These are phyloP conservation scores for Candida succiphila DNA, from an alignment of 805 yeast species.

Conservation along the genomic window DNA sequence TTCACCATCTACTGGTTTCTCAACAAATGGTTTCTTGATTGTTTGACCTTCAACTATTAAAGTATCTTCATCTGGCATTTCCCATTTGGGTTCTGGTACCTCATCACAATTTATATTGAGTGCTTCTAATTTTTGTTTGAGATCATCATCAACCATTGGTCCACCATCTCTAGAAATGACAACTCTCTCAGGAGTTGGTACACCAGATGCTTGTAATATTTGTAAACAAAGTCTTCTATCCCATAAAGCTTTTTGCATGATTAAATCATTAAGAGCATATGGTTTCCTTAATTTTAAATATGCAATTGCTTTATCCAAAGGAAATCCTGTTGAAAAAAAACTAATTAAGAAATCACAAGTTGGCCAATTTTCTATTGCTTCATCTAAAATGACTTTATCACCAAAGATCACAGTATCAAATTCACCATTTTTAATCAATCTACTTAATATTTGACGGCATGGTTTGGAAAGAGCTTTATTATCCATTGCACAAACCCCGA, in stretches of 20 bases:
- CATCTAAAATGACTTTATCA: conserved; percentile 93
- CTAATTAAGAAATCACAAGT: conserved; percentile 92
- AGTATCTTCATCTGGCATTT: conserved; percentile 84
- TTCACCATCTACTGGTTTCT: conserved; percentile 98
- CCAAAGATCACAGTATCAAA: conserved; percentile 96
- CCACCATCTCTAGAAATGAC: conserved; percentile 97
- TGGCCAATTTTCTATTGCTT: conserved; percentile 94
- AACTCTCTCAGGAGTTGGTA: conserved; percentile 81
- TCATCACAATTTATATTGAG: conserved; percentile 47
- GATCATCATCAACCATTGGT: conserved; percentile 67
- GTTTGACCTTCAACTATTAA: conserved; percentile 62
- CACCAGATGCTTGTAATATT: conserved; percentile 70
- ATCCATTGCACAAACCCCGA: conserved; percentile 99
- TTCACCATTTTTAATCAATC: conserved; percentile 87
- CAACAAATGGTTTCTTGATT: conserved; percentile 87
- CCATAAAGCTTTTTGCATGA: conserved; percentile 93
- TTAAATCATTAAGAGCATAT: conserved; percentile 75
- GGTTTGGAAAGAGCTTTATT: conserved; percentile 94
- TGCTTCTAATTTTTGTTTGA: conserved; percentile 45
- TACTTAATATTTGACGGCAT: conserved; percentile 79
- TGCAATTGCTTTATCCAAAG: conserved; percentile 87
- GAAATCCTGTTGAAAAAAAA: conserved; percentile 94
- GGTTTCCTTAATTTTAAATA: conserved; percentile 89
- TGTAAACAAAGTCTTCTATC: conserved; percentile 84
- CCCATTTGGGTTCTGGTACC: conserved; percentile 67